A percentile compares a stretch with the other conserved stretches of the same genome.
These are phyloP conservation scores for Metschnikowia kunwiensis DNA, from an alignment of 805 yeast species.

Conservation along the genomic window DNA sequence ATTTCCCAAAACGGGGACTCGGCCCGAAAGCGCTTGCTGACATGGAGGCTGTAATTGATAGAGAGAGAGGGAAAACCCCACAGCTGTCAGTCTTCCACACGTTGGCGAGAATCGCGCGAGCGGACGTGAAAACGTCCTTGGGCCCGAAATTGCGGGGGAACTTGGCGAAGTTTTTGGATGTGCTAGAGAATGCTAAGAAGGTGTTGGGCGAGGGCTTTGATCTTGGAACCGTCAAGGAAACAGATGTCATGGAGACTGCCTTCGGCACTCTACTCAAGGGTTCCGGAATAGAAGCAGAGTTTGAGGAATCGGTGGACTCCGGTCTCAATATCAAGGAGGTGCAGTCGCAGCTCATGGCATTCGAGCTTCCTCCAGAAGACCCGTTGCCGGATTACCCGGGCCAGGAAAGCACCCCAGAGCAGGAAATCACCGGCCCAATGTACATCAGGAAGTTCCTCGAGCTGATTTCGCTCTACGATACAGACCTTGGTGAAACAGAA, in stretches of 20 bases:
- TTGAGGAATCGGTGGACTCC: slow-evolving; percentile 24
- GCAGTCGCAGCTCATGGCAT: slow-evolving; percentile 32
- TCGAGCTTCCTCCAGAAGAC: slow-evolving; percentile 26
- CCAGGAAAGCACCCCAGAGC: slow-evolving; percentile 8
- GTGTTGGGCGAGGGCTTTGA: slow-evolving; percentile 8
- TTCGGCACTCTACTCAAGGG: slow-evolving; percentile 25
- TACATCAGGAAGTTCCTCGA: slow-evolving; percentile 14
- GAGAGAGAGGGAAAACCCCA: slow-evolving; percentile 4
- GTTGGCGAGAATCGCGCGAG: slow-evolving; percentile 10
- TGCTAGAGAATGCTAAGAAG: slow-evolving; percentile 23
- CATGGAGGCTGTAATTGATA: slow-evolving; percentile 22
- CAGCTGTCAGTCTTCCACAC: slow-evolving; percentile 9
- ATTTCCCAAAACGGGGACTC: slow-evolving; percentile 62
- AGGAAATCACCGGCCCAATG: slow-evolving; percentile 12
- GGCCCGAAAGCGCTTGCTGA: slow-evolving; percentile 53
- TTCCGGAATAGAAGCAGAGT: slow-evolving; percentile 32
- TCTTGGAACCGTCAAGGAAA: background rate
- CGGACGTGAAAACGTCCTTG: slow-evolving; percentile 6
- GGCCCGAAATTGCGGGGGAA: slow-evolving; percentile 14
- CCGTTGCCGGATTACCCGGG: slow-evolving; percentile 9
- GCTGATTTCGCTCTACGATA: slow-evolving; percentile 18
- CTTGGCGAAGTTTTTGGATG: slow-evolving; percentile 25
- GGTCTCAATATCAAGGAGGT: slow-evolving; percentile 42
- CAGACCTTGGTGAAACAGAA: slow-evolving; percentile 21
- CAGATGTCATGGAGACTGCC: slow-evolving; percentile 8